Conservation (phyloP, 2,329 filamentous ascomycete genomes). For the Pseudogymnoascus sp. region DNA sequence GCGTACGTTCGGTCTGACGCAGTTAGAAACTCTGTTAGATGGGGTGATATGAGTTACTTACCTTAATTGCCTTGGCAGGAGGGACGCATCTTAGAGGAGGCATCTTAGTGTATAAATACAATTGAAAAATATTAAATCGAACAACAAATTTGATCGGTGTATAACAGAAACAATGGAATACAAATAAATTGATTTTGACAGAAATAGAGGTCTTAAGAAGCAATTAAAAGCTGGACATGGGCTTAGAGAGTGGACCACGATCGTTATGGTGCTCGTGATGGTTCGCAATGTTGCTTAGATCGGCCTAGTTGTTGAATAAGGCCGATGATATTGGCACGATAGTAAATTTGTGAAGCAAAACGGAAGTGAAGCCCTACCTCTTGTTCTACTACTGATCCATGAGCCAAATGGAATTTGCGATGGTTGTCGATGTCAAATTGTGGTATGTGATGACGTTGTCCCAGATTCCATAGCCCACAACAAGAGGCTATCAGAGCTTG, state of each 20-base stretch:
- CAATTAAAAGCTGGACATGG: background rate
- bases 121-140: background rate
- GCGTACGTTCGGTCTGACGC: conserved; percentile 59
- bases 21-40: conserved; percentile 17
- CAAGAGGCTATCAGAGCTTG: background rate
- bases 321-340: background rate
- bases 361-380: background rate
- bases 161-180: background rate
- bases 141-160: background rate
- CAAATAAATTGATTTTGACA: background rate
- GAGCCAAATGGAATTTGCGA: background rate
- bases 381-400: background rate
- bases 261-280: background rate
- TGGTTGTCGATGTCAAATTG: background rate
- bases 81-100: conserved; percentile 26
- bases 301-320: background rate
- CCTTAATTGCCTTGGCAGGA: conserved; percentile 31
- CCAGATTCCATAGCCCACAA: background rate
- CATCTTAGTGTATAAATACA: conserved; percentile 17
- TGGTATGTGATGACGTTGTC: background rate
- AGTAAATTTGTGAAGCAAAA: background rate
- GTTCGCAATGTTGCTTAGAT: background rate
- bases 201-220: background rate
- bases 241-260: background rate
- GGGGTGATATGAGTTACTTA: conserved; percentile 6